Base-by-base conservation (phyloP, 441 rosid genomes). In the Kokia cookei region DNA sequence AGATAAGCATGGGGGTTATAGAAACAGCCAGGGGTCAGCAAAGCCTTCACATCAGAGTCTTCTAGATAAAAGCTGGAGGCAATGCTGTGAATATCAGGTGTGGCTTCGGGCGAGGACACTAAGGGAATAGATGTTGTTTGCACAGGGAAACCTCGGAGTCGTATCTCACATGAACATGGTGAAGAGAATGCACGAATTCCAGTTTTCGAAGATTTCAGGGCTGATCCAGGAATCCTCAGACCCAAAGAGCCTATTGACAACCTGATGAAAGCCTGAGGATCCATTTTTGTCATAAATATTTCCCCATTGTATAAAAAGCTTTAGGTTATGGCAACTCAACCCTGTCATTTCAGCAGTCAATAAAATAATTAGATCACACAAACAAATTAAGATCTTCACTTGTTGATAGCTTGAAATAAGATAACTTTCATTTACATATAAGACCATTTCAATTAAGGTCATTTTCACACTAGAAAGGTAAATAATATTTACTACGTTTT, bases 251-350 rank as follows among this genome's bases (percentile, higher is more conserved):
- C 90, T 24, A 92, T 77, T n/a, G 98, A 94, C 76, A 94, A 80
- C 84, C 97, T 92, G 81, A 88, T 91, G 80, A 94, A 94, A 80
- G 95, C 96, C 84, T 92, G 97, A 40, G 98, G 98, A 85, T 94
- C 98, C 98, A 94, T 92, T 71, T 48, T 65, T 73, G 86, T 90
- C 93, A 87, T 73, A 86, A 82, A 77, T 42, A 32, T 73, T 73
- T 83, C 86, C 78, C 82, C 95, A 86, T 89, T 72, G 73, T 78
- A 77, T 75, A 80, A 84, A 73, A 82, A 60, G 75, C 63, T 80
- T 74, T 81, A 64, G 15, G 73, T 48, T 77, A 64, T 78, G 32
- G 58, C 76, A 74, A 76, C 85, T 72, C 42, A 78, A 74, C 74
- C 84, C 85, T 82, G 80, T 72, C 69, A 67, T 13, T 53, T 43